Base-by-base conservation (phyloP, 2,329 filamentous ascomycete species). In the Claviceps sp. region DNA sequence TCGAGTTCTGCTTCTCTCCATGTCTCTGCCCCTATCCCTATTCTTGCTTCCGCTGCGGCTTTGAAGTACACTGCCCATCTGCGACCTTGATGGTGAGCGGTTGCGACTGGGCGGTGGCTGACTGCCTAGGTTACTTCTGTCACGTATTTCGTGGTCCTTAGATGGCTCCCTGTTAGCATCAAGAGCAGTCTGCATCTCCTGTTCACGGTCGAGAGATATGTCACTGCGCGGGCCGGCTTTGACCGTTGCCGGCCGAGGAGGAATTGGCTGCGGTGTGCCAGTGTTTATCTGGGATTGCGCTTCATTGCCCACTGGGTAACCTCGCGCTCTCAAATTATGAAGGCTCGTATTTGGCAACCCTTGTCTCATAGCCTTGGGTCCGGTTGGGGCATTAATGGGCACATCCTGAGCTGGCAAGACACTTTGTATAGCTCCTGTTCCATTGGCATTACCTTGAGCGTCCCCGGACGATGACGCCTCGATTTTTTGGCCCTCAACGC, bases 301-400 rank as follows among this genome's bases (percentile, higher is more conserved):
- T 57, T 71, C 70, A 58, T 70, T 69, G 59, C 66, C 67, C 40
- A 76, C 68, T 57, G 66, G 74, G 61, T 70, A 72, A 41, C 74
- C 75, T 56, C 73, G 68, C 24, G 77, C 77, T 56, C 80, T 72
- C 65, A 83, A 65, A 60, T 85, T 79, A 57, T 82, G 78, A 50
- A 87, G 78, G 58, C 86, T 87, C 53, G 84, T 90, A 66, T 94
- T 94, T 49, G 87, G 86, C 11, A 89, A 73, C 34, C 89, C 89
- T 67, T 93, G 85, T 56, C 91, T 80, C 88, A 97, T 95, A 18
- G 93, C 93, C 69, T 93, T 90, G 47, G 93, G 93, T 9, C 90
- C 93, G 51, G 86, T 95, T 30, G 93, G 93, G 30, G 93, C 93
- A 70, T 76, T 88, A 69, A 82, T 67, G 45, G 81, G 81, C 49